These are phyloP conservation scores for Globisporangium nagaii DNA, from an alignment of 352 stramenopile species.

Conservation along the genomic window DNA sequence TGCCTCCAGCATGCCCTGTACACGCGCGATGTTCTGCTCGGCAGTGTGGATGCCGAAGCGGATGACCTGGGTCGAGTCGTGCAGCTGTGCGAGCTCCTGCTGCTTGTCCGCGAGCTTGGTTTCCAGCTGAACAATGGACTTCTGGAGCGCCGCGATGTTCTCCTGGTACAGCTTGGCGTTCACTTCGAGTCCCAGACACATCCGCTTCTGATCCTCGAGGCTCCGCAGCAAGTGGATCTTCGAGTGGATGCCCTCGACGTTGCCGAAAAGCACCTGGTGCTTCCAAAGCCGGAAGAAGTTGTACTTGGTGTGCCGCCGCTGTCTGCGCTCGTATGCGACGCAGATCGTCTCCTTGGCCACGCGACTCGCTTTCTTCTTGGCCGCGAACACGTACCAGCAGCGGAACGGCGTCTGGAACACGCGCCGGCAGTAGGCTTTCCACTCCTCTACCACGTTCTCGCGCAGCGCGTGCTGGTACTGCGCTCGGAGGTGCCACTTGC, in stretches of 20 bases:
- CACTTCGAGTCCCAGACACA: slow-evolving; percentile 55
- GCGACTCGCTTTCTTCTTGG: slow-evolving; percentile 27
- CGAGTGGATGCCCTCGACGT: slow-evolving; percentile 61
- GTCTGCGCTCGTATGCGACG: slow-evolving; percentile 55
- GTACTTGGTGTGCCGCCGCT: slow-evolving; percentile 64
- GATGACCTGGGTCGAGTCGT: slow-evolving; percentile 55
- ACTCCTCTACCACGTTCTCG: slow-evolving; percentile 45
- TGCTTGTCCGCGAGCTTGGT: slow-evolving; percentile 58
- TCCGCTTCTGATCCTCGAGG: slow-evolving; percentile 74
- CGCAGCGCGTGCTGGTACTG: slow-evolving; percentile 53
- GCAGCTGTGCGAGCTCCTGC: slow-evolving; percentile 46
- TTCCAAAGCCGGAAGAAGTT: slow-evolving; percentile 81
- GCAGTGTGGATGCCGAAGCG: slow-evolving; percentile 67
- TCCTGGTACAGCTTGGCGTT: slow-evolving; percentile 57
- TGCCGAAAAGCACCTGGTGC: slow-evolving; percentile 68
- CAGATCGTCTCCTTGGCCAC: slow-evolving; percentile 59
- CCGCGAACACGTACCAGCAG: slow-evolving; percentile 54
- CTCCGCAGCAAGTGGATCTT: slow-evolving; percentile 54
- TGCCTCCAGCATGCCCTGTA: slow-evolving; percentile 69
- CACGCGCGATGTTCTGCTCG: slow-evolving; percentile 63
- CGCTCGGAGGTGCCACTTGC: slow-evolving; percentile 44
- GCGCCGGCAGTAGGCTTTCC: slow-evolving; percentile 50
- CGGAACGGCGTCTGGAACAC: slow-evolving; percentile 74
- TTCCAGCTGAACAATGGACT: slow-evolving; percentile 50
- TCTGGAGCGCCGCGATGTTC: slow-evolving; percentile 54